Evolutionary conservation across 2,329 filamentous ascomycete genomes (phyloP), one percentile per base, ranked within the genome.

Genomic region (Phoma herbarum): DNA sequence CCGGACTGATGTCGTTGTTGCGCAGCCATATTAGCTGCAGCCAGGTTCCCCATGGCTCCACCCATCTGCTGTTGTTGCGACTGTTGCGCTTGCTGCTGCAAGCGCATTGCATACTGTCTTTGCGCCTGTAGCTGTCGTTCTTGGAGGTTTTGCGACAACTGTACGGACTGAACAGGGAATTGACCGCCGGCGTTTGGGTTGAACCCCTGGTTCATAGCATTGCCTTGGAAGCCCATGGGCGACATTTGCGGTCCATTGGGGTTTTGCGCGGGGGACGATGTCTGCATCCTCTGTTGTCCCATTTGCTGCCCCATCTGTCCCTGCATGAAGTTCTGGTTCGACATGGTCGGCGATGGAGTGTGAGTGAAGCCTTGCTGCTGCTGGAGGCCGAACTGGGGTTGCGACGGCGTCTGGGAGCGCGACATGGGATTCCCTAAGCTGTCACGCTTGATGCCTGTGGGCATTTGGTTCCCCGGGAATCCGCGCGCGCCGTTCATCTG

Each of bases 291-390:
- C 64, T 79, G 78, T 14, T 75, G 84, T 14, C 37, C 37, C 20
- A 41, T 22, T 23, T 41, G 37, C 37, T 41, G 37, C 1, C 90
- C 88, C 63, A 74, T 66, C 49, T 72, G 70, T 69, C 65, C 85
- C 85, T 72, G 90, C 55, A 78, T 83, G 78, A 87, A 88, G 52
- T 87, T 84, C 72, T 96, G 93, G 73, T 90, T 93, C 61, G 87
- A 87, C 87, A 97, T 93, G 62, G 96, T 94, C 26, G 95, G 95
- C 7, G 95, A 98, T 11, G 94, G 94, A 37, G 92, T 97, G 79
- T 97, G 93, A 62, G 92, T 88, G 75, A 94, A 96, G 55, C 87
- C 87, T 62, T 80, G 79, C 57, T 89, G 90, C 65, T 80, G 79
- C 61, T 89, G 90, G 76, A 89, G 94, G 65, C 87, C 87, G 50